Conservation (phyloP, 495 filamentous ascomycete species). For the Penicillium pancosmium region DNA sequence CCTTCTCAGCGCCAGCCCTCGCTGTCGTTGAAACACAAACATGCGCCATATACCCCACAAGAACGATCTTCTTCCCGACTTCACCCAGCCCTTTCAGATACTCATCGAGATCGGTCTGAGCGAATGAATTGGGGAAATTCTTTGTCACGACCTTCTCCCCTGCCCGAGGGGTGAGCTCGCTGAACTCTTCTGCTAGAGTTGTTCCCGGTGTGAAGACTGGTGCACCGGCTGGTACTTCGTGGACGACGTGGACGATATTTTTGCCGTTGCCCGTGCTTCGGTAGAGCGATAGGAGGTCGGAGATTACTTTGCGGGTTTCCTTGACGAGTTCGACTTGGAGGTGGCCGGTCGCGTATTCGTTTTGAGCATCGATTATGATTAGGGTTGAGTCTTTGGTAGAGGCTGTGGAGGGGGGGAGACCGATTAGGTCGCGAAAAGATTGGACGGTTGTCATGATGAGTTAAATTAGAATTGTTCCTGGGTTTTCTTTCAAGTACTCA, state of each 20-base stretch:
- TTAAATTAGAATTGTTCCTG: not conserved
- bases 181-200: constrained; percentile 54
- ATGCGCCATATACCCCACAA: constrained; percentile 62
- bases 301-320: constrained; percentile 49
- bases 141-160: constrained; percentile 54
- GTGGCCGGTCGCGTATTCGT: constrained; percentile 59
- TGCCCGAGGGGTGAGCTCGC: constrained; percentile 47
- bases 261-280: constrained; percentile 38
- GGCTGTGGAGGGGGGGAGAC: constrained; percentile 50
- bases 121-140: constrained; percentile 48
- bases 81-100: constrained; percentile 36
- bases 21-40: constrained; percentile 65
- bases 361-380: constrained; percentile 68
- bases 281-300: constrained; percentile 53
- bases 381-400: constrained; percentile 55
- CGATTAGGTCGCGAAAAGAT: constrained; percentile 52
- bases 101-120: constrained; percentile 47
- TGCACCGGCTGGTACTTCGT: constrained; percentile 56
- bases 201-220: constrained; percentile 63
- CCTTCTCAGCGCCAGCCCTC: constrained; percentile 53
- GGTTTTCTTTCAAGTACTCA: not conserved
- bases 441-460: not conserved
- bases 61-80: constrained; percentile 50
- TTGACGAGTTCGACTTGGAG: constrained; percentile 53
- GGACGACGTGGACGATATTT: constrained; percentile 61